Conservation (phyloP, 805 yeast species). For the Vanderwaltozyma tropicalis region DNA sequence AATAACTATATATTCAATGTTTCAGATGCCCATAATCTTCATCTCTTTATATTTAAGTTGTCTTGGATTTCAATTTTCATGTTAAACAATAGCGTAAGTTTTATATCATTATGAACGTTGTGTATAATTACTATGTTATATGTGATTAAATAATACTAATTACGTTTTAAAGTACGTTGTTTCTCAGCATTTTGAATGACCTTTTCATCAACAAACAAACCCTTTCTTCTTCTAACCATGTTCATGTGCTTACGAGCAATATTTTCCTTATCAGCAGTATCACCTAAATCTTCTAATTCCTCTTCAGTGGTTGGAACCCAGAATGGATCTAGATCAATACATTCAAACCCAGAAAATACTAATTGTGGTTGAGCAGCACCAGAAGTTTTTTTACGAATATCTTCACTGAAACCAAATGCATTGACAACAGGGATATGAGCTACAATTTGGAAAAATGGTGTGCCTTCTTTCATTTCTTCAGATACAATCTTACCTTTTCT, state of each 20-base stretch:
- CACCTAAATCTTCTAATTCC: conserved; percentile 89
- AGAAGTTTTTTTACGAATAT: conserved; percentile 81
- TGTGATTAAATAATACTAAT: conserved; percentile 24
- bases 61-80: no score
- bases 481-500: conserved; percentile 76
- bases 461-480: conserved; percentile 97
- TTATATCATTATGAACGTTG: no score
- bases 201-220: conserved; percentile 80
- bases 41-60: no score
- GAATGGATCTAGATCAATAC: conserved; percentile 86
- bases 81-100: no score
- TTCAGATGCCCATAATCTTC: no score
- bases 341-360: conserved; percentile 79
- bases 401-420: conserved; percentile 95
- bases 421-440: conserved; percentile 88
- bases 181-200: conserved; percentile 88
- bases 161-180: conserved; percentile 78
- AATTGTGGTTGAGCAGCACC: conserved; percentile 97
- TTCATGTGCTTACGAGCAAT: conserved; percentile 84
- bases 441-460: conserved; percentile 83
- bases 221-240: conserved; percentile 72
- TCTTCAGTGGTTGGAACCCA: conserved; percentile 99
- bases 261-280: conserved; percentile 83
- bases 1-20: no score
- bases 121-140: no score